Evolutionary conservation across 2,329 filamentous ascomycete genomes (phyloP).

Genomic region (Penicillium griseofulvum): DNA sequence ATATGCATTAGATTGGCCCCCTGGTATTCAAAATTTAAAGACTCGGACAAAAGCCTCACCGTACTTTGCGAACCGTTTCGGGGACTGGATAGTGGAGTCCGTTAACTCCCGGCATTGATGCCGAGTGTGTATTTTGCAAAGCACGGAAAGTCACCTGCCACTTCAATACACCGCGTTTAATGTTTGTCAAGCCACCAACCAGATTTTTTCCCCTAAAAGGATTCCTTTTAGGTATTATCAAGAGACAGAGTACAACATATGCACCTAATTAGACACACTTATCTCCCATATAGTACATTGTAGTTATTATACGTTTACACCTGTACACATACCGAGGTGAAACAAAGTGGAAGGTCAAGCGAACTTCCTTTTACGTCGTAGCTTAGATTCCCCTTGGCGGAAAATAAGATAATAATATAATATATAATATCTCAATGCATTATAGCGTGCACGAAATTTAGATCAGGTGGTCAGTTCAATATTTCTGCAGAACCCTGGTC

Average conservation of each 20-base stretch:
- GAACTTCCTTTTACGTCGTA: slow-evolving; percentile 18
- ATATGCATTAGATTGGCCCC: slow-evolving; percentile 5
- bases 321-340: slow-evolving; percentile 12
- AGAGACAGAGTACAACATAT: neutral
- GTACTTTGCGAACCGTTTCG: slow-evolving; percentile 24
- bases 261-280: neutral
- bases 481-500: slow-evolving; percentile 29
- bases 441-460: slow-evolving; percentile 3
- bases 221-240: neutral
- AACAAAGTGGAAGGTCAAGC: slow-evolving; percentile 23
- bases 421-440: neutral
- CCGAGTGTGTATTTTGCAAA: slow-evolving; percentile 10
- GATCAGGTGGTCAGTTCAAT: slow-evolving; percentile 15
- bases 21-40: slow-evolving; percentile 3
- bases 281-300: neutral
- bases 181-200: slow-evolving; percentile 12
- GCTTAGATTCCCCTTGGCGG: slow-evolving; percentile 9
- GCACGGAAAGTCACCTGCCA: slow-evolving; percentile 8
- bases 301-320: neutral
- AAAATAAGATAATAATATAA: neutral
- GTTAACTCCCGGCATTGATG: slow-evolving; percentile 19
- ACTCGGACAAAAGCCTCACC: slow-evolving; percentile 19
- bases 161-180: slow-evolving; percentile 17
- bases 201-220: neutral
- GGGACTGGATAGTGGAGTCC: slow-evolving; percentile 15